phyloP scores from a whole-genome alignment of 805 yeast species.

The Wickerhamiella sorbophila region DNA sequence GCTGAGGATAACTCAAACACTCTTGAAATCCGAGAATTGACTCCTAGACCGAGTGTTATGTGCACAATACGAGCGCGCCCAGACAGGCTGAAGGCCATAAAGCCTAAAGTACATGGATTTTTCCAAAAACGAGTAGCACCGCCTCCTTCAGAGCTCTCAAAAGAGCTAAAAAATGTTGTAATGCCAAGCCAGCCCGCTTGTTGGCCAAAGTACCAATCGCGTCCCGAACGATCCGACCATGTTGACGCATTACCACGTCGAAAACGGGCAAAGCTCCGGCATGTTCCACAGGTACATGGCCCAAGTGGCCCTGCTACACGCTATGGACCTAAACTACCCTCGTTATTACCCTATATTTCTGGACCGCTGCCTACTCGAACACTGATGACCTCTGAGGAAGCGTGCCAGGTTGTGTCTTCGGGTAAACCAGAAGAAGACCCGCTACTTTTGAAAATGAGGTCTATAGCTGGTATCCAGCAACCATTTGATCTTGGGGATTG shows the following conservation, averaged over 20 bases:
- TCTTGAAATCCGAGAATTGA: too few species aligned
- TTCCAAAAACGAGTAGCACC: slow-evolving; percentile 12
- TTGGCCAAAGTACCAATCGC: slow-evolving; percentile 1
- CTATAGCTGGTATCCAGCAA: slow-evolving; percentile 3
- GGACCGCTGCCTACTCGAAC: not conserved
- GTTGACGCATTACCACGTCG: not conserved
- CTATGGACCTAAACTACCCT: not conserved
- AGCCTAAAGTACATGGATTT: slow-evolving; percentile 12
- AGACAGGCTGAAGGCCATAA: slow-evolving; percentile 5
- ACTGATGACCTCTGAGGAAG: not conserved
- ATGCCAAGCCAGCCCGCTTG: not conserved
- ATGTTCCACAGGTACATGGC: not conserved
- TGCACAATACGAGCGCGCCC: not conserved
- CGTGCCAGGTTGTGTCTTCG: not conserved
- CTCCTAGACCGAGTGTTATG: not conserved
- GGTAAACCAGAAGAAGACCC: not conserved
- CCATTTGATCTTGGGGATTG: slow-evolving; percentile 20
- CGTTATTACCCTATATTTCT: not conserved
- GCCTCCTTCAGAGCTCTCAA: not conserved
- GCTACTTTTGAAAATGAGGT: not conserved
- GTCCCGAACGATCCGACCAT: not conserved
- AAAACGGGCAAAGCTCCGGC: not conserved
- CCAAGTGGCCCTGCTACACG: not conserved
- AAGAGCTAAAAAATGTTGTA: not conserved
- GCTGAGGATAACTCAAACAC: too few species aligned